A percentile compares a stretch with the other conserved stretches of the same genome.
Conservation (phyloP, 805 yeast genomes). For the Blastobotrys attinorum region DNA sequence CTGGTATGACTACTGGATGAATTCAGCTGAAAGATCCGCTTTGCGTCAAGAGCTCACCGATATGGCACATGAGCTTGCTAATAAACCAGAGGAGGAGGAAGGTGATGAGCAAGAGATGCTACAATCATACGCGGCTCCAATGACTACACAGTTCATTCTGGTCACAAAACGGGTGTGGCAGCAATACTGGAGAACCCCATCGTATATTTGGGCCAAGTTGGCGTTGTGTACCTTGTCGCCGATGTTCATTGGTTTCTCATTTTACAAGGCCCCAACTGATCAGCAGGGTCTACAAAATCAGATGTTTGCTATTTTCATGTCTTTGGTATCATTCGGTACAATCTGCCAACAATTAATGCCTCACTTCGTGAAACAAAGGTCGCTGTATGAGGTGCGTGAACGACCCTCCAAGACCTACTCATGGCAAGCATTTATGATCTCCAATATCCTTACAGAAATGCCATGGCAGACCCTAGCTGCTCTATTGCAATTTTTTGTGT, state of each 20-base stretch:
- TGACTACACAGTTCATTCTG: constrained; percentile 34
- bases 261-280: constrained; percentile 55
- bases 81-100: constrained; percentile 28
- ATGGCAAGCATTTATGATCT: constrained; percentile 55
- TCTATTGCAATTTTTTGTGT: constrained; percentile 50
- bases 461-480: constrained; percentile 59
- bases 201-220: constrained; percentile 50
- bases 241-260: constrained; percentile 61
- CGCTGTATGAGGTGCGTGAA: constrained; percentile 64
- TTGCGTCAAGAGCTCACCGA: constrained; percentile 46
- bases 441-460: constrained; percentile 58
- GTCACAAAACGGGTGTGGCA: constrained; percentile 46
- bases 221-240: constrained; percentile 45
- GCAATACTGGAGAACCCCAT: constrained; percentile 61
- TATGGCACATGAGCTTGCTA: constrained; percentile 53
- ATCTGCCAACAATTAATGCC: constrained; percentile 59
- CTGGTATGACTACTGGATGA: constrained; percentile 63
- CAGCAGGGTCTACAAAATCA: constrained; percentile 73
- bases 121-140: constrained; percentile 39
- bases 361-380: constrained; percentile 50
- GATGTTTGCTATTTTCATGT: constrained; percentile 71
- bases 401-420: constrained; percentile 63
- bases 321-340: constrained; percentile 45
- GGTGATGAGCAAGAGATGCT: constrained; percentile 35
- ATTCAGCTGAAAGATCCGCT: constrained; percentile 52